Percentiles rank a stretch among this genome's conserved stretches.
phyloP scores from a whole-genome alignment of 768 basidiomycete genomes.

The Podaxis sp. region DNA sequence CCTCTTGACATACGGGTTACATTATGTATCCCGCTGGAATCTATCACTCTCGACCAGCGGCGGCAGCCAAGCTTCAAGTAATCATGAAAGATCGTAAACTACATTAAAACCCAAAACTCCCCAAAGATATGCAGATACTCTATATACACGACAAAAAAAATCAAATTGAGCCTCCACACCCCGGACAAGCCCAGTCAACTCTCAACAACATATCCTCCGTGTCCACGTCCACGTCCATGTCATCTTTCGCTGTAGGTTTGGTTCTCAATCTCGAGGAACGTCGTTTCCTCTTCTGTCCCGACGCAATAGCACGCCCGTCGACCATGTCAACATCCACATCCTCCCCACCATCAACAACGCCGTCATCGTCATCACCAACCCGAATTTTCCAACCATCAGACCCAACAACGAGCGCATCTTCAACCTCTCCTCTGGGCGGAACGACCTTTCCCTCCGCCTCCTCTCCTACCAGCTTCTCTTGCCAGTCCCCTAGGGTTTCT shows the following conservation, averaged over 20 bases:
- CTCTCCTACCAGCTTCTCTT: not conserved
- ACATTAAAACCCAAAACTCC: too few species aligned
- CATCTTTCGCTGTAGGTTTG: not conserved
- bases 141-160: too few species aligned
- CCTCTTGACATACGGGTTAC: too few species aligned
- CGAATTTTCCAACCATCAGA: not conserved
- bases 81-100: too few species aligned
- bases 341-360: not conserved
- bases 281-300: not conserved
- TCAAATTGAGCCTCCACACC: constrained; percentile 1
- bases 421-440: constrained; percentile 1
- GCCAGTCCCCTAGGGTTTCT: not conserved
- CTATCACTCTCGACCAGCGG: too few species aligned
- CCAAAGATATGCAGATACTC: too few species aligned
- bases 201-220: constrained; percentile 2
- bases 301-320: too few species aligned
- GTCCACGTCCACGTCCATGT: not conserved
- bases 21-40: too few species aligned
- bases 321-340: not conserved
- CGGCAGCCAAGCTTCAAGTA: too few species aligned
- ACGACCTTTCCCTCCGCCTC: not conserved
- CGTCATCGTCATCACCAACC: not conserved
- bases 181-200: constrained; percentile 13
- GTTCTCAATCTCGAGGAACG: not conserved
- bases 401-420: constrained; percentile 2